Evolutionary conservation across 306 rosid genomes (phyloP).

Genomic region (Lathyrus tuberosus): DNA sequence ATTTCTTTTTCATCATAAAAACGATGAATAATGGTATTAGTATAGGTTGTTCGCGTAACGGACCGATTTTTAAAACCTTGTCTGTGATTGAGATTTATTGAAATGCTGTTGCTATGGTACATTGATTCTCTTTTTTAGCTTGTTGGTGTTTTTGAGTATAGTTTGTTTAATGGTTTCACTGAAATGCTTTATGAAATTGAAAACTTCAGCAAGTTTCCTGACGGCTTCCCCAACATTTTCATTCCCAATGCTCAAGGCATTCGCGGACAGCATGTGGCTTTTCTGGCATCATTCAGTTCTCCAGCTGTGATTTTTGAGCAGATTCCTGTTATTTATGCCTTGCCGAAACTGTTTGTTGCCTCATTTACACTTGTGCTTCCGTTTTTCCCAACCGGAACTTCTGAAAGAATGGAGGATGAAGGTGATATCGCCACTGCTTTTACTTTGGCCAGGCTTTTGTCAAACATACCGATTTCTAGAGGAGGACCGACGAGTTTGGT

Average conservation of each 20-base stretch:
- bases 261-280: constrained; percentile 93
- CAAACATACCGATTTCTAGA: constrained; percentile 91
- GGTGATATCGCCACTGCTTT: constrained; percentile 98
- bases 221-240: constrained; percentile 96
- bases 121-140: not conserved
- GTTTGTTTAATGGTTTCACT: constrained; percentile 29
- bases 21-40: too few species aligned
- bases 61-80: too few species aligned
- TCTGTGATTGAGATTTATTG: not conserved
- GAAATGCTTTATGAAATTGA: constrained; percentile 43
- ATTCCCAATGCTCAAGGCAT: constrained; percentile 94
- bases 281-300: constrained; percentile 93
- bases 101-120: constrained; percentile 7
- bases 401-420: constrained; percentile 98
- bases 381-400: constrained; percentile 93
- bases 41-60: too few species aligned
- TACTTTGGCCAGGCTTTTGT: constrained; percentile 90
- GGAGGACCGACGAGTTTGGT: constrained; percentile 98
- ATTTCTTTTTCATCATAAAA: too few species aligned
- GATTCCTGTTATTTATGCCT: constrained; percentile 88
- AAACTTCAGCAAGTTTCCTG: constrained; percentile 82
- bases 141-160: constrained; percentile 1
- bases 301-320: constrained; percentile 95
- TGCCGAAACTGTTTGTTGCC: constrained; percentile 85
- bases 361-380: constrained; percentile 97